Base-by-base conservation (phyloP, 768 basidiomycete species). In the Macrolepiota dolichaula region DNA sequence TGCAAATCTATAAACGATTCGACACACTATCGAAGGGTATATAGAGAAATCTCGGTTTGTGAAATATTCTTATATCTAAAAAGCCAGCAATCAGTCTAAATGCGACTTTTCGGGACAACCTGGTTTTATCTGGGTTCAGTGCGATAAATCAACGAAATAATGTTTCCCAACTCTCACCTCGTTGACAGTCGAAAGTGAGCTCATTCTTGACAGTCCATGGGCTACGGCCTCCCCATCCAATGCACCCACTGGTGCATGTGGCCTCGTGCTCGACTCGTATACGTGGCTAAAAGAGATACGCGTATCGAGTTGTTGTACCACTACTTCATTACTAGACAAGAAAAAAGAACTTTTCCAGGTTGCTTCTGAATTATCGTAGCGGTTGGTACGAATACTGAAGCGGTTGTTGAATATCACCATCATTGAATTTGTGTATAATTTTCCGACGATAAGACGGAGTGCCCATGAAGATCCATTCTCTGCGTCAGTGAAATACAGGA, bases 391-490 rank as follows among this genome's bases (percentile, higher is more conserved):
- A 10, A 49, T 49, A 13, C 47, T 49, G 47, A 49, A 49, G 22
- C 65, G 65, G 37, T 61, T 65, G 56, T 65, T 65, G 32, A 65
- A 65, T 17, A 65, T 56, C 1, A 57, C 62, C 65, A 65, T 65
- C 65, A 65, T 65, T 15, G 65, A 61, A 17, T 60, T 65, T n/a
- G 65, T 63, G 49, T 65, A 65, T 40, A 65, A 17, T 32, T 65
- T 65, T 15, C 62, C 65, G 17, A 65, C 50, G 13, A 55, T 49
- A n/a, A 35, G 44, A n/a, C 58, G 58, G 17, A 59, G 50, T 24
- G 59, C 57, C 53, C 56, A 50, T 40, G 51, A 65, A 25, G 47
- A 27, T 12, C 47, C 47, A 32, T 61, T 64, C 4, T 42, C 44
- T 12, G 61, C 61, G 24, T 54, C 57, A 19, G 51, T 56, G 2